Evolutionary conservation across 2,329 filamentous ascomycete genomes (phyloP).

Genomic region (Graphilbum fragrans): DNA sequence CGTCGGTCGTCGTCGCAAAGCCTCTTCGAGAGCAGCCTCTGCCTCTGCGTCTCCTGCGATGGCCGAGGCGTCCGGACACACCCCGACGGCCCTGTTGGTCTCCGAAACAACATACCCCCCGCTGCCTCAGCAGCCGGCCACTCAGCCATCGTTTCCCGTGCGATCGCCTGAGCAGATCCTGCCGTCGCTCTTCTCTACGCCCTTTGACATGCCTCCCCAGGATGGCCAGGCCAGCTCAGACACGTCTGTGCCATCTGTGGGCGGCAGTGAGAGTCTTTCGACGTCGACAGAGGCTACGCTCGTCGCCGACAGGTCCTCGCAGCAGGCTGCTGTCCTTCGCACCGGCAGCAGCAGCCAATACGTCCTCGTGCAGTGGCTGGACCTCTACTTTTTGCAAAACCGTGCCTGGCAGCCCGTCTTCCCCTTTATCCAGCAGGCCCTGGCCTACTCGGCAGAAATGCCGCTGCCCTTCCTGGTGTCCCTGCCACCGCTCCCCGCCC

Average conservation of each 20-base stretch:
- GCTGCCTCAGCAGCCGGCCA: neutral
- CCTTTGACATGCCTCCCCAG: too few relatives aligned
- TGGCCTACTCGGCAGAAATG: slow-evolving; percentile 1
- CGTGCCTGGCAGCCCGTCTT: slow-evolving; percentile 4
- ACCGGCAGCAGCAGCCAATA: slow-evolving; percentile 2
- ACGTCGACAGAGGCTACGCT: neutral
- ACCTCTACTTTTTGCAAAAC: slow-evolving; percentile 4
- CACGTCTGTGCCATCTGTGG: too few relatives aligned
- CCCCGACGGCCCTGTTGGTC: neutral
- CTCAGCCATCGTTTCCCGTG: neutral
- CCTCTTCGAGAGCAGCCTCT: too few relatives aligned
- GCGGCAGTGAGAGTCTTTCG: too few relatives aligned
- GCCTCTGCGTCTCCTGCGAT: too few relatives aligned
- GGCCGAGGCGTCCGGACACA: neutral
- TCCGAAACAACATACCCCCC: neutral
- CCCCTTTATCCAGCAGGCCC: slow-evolving; percentile 3
- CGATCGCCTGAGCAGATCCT: neutral
- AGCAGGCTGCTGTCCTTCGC: neutral
- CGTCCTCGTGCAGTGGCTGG: slow-evolving; percentile 6
- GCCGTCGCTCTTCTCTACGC: neutral
- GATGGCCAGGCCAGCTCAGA: too few relatives aligned
- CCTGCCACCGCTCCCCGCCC: neutral
- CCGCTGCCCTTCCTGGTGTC: neutral
- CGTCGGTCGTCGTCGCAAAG: slow-evolving; percentile 1
- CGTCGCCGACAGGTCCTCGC: neutral